Evolutionary conservation across 495 filamentous ascomycete species (phyloP).

Genomic region (Saxophila tyrrhenica): DNA sequence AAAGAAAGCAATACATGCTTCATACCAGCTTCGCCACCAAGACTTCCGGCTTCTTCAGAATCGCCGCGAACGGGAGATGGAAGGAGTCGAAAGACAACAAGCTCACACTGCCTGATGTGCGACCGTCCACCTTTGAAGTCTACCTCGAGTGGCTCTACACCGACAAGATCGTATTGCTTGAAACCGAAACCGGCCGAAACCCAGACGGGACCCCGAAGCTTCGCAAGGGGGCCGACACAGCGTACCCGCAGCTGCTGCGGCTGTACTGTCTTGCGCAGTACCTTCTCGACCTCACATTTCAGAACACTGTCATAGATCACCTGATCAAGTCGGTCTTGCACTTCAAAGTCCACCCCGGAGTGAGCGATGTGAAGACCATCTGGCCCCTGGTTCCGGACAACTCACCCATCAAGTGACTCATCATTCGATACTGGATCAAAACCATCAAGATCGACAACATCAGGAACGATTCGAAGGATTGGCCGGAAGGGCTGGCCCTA

Average conservation of each 20-base stretch:
- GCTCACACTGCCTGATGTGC: conserved; percentile 5
- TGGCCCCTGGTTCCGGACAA: too few species aligned
- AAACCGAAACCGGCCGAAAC: background rate
- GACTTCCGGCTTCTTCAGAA: conserved; percentile 8
- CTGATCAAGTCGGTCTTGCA: too few species aligned
- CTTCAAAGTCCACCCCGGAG: too few species aligned
- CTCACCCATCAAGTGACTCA: too few species aligned
- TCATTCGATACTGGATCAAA: too few species aligned
- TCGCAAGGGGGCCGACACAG: background rate
- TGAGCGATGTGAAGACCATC: too few species aligned
- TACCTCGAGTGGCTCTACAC: conserved; percentile 18
- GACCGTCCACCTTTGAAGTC: background rate
- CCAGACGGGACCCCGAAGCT: background rate
- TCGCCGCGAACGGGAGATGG: background rate
- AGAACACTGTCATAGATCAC: background rate
- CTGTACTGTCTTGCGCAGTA: conserved; percentile 1
- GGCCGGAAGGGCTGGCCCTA: too few species aligned
- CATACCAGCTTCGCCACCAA: background rate
- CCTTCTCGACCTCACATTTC: background rate
- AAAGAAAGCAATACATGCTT: conserved; percentile 3
- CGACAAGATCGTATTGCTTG: background rate
- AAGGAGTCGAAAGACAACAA: conserved; percentile 1
- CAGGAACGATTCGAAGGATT: too few species aligned
- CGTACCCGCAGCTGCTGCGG: background rate
- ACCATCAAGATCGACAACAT: too few species aligned